Percentiles rank a stretch among this genome's conserved stretches.
These are phyloP conservation scores for Eucalyptus polybractea DNA, from an alignment of 345 rosid genomes.

Conservation along the genomic window DNA sequence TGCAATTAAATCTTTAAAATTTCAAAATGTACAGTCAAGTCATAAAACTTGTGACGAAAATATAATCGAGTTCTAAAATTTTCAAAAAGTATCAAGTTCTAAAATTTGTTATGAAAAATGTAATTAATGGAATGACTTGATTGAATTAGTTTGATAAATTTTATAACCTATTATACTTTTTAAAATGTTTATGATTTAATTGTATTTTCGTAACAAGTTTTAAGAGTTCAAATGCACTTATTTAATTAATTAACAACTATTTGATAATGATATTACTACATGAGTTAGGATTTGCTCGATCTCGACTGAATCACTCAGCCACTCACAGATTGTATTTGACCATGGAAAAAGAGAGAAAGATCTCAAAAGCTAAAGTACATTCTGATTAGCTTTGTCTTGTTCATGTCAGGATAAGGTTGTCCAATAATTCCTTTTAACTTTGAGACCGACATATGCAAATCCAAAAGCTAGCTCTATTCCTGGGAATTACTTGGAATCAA, in stretches of 20 bases:
- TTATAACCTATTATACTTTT: rapidly evolving
- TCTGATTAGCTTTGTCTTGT: neutral
- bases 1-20: rapidly evolving
- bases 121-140: rapidly evolving
- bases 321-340: neutral
- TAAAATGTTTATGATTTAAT: too few species aligned
- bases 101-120: rapidly evolving
- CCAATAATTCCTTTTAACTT: neutral
- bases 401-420: neutral
- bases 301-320: neutral
- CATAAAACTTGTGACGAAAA: too few species aligned
- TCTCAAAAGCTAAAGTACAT: neutral
- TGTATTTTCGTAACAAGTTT: rapidly evolving
- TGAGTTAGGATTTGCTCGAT: too few species aligned
- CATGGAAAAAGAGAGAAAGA: neutral
- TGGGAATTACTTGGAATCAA: neutral
- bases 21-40: rapidly evolving
- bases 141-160: rapidly evolving
- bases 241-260: too few species aligned
- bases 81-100: too few species aligned
- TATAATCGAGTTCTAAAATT: rapidly evolving
- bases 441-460: neutral
- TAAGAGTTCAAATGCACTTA: rapidly evolving
- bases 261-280: neutral
- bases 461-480: neutral